Evolutionary conservation across 106 monocot species (phyloP), one percentile per base, ranked within the genome.

Genomic region (Dactylorhiza incarnata): DNA sequence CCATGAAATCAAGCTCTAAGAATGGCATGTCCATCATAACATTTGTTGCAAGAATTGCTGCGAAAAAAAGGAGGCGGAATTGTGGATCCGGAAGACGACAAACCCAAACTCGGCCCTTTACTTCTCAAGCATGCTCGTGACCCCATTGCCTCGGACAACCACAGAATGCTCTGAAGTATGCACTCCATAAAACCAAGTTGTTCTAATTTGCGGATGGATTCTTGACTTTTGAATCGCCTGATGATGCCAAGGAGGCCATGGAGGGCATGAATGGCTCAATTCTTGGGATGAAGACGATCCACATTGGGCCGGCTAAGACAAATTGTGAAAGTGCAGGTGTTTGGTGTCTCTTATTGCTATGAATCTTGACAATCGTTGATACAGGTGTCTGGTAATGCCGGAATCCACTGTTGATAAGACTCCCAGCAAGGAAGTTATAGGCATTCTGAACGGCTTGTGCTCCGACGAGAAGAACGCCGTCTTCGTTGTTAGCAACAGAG

Each of bases 101-200:
- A 89, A 69, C 89, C 89, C 22, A 88, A 95, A 55, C 75, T 88
- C 43, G 95, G 92, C 0, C 84, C 85, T 13, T 96, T 87, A 48
- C 82, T 85, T 71, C 83, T 96, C n/a, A 96, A 96, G 81, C 95
- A 93, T 71, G 90, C 95, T 8, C 83, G 88, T 47, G 90, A 90
- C 48, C 84, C 93, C 83, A 87, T 93, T 73, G 79, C 87, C 48
- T 88, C 86, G 6, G 82, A 82, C 20, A 76, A 68, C 48, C 79
- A 72, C n/a, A 70, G 29, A 20, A 80, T 52, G 44, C 85, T 73
- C 80, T 88, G 15, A 71, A 78, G 43, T 81, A 80, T 46, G 88
- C 82, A 19, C 50, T 80, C n/a, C 80, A 80, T 2, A 85, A 85
- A 15, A 78, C 85, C 52, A 85, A 78, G 68, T 74, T 78, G 9